Base-by-base conservation (phyloP, 164 flowering plant genomes). In the Brasenia schreberi region DNA sequence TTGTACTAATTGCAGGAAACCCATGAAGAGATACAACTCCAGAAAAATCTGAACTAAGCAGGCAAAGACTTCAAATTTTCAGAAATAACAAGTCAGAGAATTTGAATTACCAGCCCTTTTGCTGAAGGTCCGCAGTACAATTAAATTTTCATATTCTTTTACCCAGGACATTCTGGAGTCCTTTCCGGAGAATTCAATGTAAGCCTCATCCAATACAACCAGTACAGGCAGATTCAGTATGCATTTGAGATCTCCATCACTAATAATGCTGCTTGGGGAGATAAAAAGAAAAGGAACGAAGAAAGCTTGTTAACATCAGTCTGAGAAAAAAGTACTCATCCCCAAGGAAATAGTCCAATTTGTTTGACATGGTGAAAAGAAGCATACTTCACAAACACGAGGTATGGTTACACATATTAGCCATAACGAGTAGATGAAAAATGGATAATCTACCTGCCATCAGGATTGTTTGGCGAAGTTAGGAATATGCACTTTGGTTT, bases 381-480 rank as follows among this genome's bases (percentile, higher is more conserved):
- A n/a, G n/a, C n/a, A n/a, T n/a, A n/a, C n/a, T n/a, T n/a, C n/a
- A n/a, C n/a, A n/a, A n/a, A n/a, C n/a, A n/a, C n/a, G n/a, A n/a
- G n/a, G n/a, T n/a, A n/a, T n/a, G n/a, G n/a, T n/a, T n/a, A n/a
- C n/a, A n/a, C n/a, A n/a, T n/a, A n/a, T n/a, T n/a, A n/a, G n/a
- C n/a, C n/a, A n/a, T n/a, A n/a, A n/a, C n/a, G n/a, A n/a, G n/a
- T n/a, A n/a, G n/a, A n/a, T n/a, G n/a, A n/a, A n/a, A n/a, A n/a
- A n/a, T n/a, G n/a, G 42, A 64, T 27, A 27, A 42, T 7, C 62
- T 78, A 95, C 99, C 99, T 95, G 71, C 99, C 99, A 84, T 95
- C 99, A 65, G 99, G 99, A 81, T 95, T 95, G 73, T 95, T 95
- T 18, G 99, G 98, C 69, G 98, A 95, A 61, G 99, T 95, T 65